phyloP scores from a whole-genome alignment of 106 monocot genomes.

The Platanthera zijinensis region DNA sequence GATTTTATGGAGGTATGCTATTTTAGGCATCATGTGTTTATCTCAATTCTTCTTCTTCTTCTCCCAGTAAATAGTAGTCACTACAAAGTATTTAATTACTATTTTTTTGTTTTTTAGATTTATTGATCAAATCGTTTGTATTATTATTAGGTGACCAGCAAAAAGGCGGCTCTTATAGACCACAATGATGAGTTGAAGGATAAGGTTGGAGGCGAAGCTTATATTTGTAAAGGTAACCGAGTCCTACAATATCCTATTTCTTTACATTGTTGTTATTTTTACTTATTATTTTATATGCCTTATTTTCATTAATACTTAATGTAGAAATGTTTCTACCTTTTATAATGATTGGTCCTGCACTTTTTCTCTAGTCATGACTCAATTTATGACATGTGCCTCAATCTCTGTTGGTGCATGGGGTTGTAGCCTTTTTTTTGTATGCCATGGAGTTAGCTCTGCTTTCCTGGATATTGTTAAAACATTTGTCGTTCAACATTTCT shows the following conservation, averaged over 20 bases:
- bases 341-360: background rate
- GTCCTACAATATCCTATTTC: background rate
- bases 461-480: background rate
- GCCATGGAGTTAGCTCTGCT: background rate
- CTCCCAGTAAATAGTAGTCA: background rate
- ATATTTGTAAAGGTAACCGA: conserved; percentile 59
- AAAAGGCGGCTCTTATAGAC: conserved; percentile 88
- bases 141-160: conserved; percentile 67
- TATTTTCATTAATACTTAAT: conserved; percentile 1
- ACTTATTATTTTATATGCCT: background rate
- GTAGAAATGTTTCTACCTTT: background rate
- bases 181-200: conserved; percentile 65
- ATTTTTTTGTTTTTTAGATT: background rate
- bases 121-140: background rate
- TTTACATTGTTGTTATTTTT: background rate
- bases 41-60: background rate
- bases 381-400: background rate
- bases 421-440: background rate
- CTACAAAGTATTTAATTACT: background rate
- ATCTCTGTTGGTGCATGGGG: background rate
- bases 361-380: background rate
- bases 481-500: background rate
- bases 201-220: conserved; percentile 57
- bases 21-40: conserved; percentile 1
- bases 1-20: conserved; percentile 85